phyloP scores from a whole-genome alignment of 1,139 yeast genomes.

The Diutina pseudorugosa region DNA sequence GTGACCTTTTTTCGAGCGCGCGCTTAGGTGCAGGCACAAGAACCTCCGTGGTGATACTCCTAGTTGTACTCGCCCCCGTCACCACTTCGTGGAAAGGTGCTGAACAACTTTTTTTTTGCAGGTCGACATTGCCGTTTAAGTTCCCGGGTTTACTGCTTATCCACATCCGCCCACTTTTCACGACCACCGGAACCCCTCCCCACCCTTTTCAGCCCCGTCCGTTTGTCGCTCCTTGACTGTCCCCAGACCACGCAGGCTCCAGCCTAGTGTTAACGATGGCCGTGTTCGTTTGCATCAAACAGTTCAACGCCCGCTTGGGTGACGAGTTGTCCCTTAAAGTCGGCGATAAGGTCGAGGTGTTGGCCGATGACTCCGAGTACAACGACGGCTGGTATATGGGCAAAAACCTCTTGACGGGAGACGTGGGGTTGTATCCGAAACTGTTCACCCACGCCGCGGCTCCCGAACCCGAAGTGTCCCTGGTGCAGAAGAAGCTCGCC shows the following conservation, averaged over 20 bases:
- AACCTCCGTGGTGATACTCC: neutral
- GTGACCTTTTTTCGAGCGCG: neutral
- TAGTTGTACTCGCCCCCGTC: neutral
- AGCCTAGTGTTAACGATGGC: neutral
- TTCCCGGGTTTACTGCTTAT: neutral
- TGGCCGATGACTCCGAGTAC: constrained; percentile 86
- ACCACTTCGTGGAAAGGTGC: neutral
- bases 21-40: neutral
- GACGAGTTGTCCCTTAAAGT: constrained; percentile 74
- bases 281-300: constrained; percentile 37
- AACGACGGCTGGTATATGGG: constrained; percentile 98
- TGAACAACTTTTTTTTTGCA: neutral
- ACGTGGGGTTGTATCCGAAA: constrained; percentile 83
- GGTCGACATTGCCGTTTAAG: neutral
- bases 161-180: neutral
- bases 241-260: neutral
- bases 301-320: constrained; percentile 74
- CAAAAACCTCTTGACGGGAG: constrained; percentile 53
- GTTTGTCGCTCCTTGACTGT: neutral
- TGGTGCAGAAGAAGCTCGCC: neutral
- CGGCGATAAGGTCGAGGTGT: constrained; percentile 81
- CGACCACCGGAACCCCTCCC: neutral
- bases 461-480: neutral
- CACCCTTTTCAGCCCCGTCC: neutral
- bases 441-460: constrained; percentile 51